Base-by-base conservation (phyloP, 805 yeast species). In the Tanozyma kutaoensis region DNA sequence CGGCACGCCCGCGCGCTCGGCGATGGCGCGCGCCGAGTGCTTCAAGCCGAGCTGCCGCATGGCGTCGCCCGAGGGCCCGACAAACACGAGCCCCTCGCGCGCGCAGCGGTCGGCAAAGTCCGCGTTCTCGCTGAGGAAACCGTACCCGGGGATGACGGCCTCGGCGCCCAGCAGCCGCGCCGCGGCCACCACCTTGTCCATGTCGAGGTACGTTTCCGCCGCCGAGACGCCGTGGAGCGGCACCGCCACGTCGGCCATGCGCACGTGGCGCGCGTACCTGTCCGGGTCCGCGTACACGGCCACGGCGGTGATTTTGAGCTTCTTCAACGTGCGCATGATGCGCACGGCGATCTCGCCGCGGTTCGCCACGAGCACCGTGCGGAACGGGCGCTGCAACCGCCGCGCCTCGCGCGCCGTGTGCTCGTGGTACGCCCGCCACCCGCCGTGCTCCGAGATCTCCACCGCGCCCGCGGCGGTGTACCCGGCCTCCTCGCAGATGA, bases 111-210 rank as follows among this genome's bases (percentile, higher is more conserved):
- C 95, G 25, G 96, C 80, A 47, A 88, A 88, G 31, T 82, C 95
- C 14, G 97, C 96, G 50, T 88, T 88, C 55, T 88, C 98, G 12
- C 95, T 82, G 22, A 88, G 59, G 65, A 88, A 88, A 3, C 98
- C 98, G 48, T 91, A 88, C 33, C 98, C 98, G 5, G 98, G 98
- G 37, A 91, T 79, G 37, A 88, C 85, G n/a, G 96, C 97, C 48
- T 91, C 81, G 19, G 96, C 81, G 5, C 76, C 75, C 0, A 93
- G 66, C 28, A 66, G 63, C 48, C 80, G 81, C 26, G 95, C 94
- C 7, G 95, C 95, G 20, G 65, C 62, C 24, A 88, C 65, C 34
- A 88, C 79, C 58, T 88, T 85, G 22, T 86, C 93, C 36, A 78
- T 70, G 39, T 77, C 69, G 41, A 88, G 66, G 50, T 88, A 88